Conservation (phyloP, 2,329 filamentous ascomycete species). For the Pseudogymnoascus sp. region DNA sequence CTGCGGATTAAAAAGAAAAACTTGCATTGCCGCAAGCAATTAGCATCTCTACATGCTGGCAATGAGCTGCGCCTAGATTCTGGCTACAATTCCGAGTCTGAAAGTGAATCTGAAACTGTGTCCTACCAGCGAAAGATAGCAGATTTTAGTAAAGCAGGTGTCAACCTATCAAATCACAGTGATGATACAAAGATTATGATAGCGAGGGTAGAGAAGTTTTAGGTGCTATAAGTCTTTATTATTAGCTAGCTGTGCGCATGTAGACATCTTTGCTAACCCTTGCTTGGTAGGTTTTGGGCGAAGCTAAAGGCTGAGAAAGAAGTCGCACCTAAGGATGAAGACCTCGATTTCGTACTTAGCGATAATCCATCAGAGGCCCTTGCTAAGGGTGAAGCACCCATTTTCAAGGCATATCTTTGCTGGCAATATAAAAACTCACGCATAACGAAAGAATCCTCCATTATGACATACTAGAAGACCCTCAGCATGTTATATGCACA, state of each 20-base stretch:
- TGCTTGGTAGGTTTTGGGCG: conserved; percentile 15
- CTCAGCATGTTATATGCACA: conserved; percentile 19
- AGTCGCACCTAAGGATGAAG: neutral
- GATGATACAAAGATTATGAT: conserved; percentile 18
- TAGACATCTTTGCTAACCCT: conserved; percentile 12
- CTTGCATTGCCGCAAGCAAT: neutral
- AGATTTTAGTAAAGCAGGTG: conserved; percentile 15
- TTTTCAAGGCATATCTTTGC: conserved; percentile 21
- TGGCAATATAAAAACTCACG: conserved; percentile 18
- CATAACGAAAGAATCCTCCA: conserved; percentile 19
- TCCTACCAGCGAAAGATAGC: conserved; percentile 16
- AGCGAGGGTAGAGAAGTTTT: conserved; percentile 15
- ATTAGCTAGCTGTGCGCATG: conserved; percentile 2
- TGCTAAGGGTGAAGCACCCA: conserved; percentile 13
- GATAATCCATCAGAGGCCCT: conserved; percentile 13
- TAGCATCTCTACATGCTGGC: neutral
- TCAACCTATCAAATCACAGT: conserved; percentile 18
- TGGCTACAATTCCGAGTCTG: conserved; percentile 15
- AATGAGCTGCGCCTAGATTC: conserved; percentile 11
- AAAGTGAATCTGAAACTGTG: conserved; percentile 12
- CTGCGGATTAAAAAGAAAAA: neutral
- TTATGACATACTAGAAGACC: conserved; percentile 18
- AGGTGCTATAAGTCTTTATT: conserved; percentile 15
- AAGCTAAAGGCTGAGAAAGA: neutral
- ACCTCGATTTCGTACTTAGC: neutral